Percentiles rank a stretch among this genome's conserved stretches.
Evolutionary conservation across 306 rosid genomes (phyloP).

Genomic region (Calophaca sinica): DNA sequence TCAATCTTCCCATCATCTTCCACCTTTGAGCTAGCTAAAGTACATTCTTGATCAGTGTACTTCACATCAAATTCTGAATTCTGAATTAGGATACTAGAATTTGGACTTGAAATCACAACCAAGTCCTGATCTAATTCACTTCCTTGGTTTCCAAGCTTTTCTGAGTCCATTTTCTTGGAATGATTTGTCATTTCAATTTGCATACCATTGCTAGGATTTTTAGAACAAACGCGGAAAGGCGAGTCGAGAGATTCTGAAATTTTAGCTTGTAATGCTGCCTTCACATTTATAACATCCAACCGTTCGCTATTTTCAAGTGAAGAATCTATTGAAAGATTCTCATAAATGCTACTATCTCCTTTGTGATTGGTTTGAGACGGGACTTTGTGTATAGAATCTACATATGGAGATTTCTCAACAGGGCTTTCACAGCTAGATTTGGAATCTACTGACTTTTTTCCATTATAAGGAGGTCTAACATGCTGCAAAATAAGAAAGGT

Average conservation of each 20-base stretch:
- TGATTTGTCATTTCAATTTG: slow-evolving; percentile 38
- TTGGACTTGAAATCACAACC: slow-evolving; percentile 34
- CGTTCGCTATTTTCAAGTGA: slow-evolving; percentile 48
- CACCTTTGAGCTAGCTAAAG: slow-evolving; percentile 40
- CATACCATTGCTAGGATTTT: slow-evolving; percentile 45
- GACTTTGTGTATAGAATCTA: slow-evolving; percentile 65
- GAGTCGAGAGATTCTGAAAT: slow-evolving; percentile 53
- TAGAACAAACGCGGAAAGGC: slow-evolving; percentile 42
- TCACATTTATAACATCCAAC: slow-evolving; percentile 45
- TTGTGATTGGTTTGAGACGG: slow-evolving; percentile 51
- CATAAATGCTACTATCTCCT: slow-evolving; percentile 45
- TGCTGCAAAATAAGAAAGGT: slow-evolving; percentile 51
- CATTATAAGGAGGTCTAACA: slow-evolving; percentile 46
- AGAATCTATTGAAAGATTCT: slow-evolving; percentile 49
- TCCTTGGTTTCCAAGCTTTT: slow-evolving; percentile 50
- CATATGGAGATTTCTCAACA: slow-evolving; percentile 80
- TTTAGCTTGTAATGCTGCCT: slow-evolving; percentile 39
- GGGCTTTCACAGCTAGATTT: slow-evolving; percentile 52
- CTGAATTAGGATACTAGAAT: too few species aligned
- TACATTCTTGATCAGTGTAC: slow-evolving; percentile 39
- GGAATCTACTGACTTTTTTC: slow-evolving; percentile 47
- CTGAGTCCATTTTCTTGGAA: slow-evolving; percentile 39
- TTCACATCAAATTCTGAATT: slow-evolving; percentile 28
- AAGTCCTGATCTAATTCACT: slow-evolving; percentile 35
- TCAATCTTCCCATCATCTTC: slow-evolving; percentile 44